Percentiles rank a stretch among this genome's conserved stretches.
Evolutionary conservation across 1,284 basidiomycete genomes (phyloP).

Genomic region (Pseudozyma pruni): DNA sequence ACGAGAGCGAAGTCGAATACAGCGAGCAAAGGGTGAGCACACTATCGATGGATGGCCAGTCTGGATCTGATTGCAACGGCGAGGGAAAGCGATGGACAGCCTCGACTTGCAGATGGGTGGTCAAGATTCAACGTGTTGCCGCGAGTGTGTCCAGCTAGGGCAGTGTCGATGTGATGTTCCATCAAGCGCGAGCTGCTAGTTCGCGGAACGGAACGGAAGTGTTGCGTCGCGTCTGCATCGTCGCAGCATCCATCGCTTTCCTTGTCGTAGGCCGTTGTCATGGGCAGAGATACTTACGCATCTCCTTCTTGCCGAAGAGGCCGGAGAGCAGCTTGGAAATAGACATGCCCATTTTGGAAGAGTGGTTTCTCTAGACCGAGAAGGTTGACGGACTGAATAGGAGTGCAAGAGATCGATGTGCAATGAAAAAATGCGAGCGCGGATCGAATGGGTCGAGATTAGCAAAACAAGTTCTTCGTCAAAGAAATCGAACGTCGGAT

Average conservation of each 20-base stretch:
- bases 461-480: conserved; percentile 14
- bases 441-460: conserved; percentile 9
- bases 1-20: neutral
- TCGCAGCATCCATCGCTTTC: conserved; percentile 12
- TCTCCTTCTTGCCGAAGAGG: conserved; percentile 68
- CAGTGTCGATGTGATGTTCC: too few species aligned
- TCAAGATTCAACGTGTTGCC: too few species aligned
- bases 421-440: neutral
- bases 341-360: conserved; percentile 63
- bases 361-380: conserved; percentile 40
- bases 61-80: too few species aligned
- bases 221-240: too few species aligned
- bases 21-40: conserved; percentile 6
- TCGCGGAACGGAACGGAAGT: too few species aligned
- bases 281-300: conserved; percentile 53
- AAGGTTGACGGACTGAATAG: conserved; percentile 20
- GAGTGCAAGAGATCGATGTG: neutral
- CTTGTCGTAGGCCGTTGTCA: neutral
- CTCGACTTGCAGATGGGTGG: neutral
- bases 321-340: conserved; percentile 67
- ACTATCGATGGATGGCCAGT: neutral
- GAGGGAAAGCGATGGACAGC: conserved; percentile 7
- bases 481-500: neutral
- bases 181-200: too few species aligned
- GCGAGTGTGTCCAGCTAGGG: too few species aligned